A percentile compares a stretch with the other conserved stretches of the same genome.
Conservation (phyloP, 2,329 filamentous ascomycete species). For the Diaporthe capsici region DNA sequence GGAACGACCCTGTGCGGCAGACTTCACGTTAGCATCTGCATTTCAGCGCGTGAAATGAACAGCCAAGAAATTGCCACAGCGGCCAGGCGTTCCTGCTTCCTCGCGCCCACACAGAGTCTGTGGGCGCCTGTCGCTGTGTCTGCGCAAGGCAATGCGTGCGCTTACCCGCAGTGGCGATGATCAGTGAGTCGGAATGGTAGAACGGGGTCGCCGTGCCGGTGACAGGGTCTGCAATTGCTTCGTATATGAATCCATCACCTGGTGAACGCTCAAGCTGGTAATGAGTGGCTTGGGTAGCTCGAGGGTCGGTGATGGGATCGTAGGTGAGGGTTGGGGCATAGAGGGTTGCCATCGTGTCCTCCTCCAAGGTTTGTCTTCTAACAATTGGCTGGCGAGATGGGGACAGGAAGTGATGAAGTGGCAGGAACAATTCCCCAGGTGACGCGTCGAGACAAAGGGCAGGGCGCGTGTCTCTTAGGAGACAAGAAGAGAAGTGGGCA, state of each 20-base stretch:
- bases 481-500: too few relatives aligned
- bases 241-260: constrained; percentile 24
- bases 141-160: background rate
- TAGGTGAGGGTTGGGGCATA: constrained; percentile 8
- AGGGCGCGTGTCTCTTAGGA: background rate
- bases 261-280: constrained; percentile 8
- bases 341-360: background rate
- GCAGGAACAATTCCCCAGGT: background rate
- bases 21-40: background rate
- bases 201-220: background rate
- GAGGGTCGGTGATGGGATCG: background rate
- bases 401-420: too few relatives aligned
- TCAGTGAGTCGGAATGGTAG: constrained; percentile 16
- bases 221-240: background rate
- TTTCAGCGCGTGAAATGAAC: background rate
- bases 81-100: background rate
- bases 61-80: too few relatives aligned
- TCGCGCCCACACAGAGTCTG: background rate
- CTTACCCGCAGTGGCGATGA: constrained; percentile 28
- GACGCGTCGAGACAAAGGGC: too few relatives aligned
- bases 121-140: too few relatives aligned
- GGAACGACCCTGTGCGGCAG: background rate
- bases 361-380: rapidly evolving
- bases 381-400: too few relatives aligned
- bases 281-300: background rate